phyloP scores from a whole-genome alignment of 257 asterid species.

The Echites panduratus region DNA sequence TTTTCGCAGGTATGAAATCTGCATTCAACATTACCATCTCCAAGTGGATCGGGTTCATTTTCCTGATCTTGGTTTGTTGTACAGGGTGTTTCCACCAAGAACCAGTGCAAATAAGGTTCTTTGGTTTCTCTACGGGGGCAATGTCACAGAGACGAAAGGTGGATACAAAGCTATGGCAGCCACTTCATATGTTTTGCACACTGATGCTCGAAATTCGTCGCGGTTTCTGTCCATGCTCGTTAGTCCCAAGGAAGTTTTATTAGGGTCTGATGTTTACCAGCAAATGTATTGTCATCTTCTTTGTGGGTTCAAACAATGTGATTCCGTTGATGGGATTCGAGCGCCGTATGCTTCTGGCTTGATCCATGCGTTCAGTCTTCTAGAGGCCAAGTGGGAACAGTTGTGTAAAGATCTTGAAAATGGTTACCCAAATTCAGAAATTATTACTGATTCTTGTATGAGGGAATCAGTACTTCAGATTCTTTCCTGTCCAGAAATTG shows the following conservation, averaged over 20 bases:
- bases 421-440: conserved; percentile 17
- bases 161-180: conserved; percentile 21
- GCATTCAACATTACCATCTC: neutral
- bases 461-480: conserved; percentile 16
- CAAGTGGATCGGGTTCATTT: neutral
- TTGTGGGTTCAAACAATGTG: conserved; percentile 12
- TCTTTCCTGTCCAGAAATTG: conserved; percentile 15
- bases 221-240: conserved; percentile 7
- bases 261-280: conserved; percentile 17
- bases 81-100: conserved; percentile 15
- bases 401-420: conserved; percentile 20
- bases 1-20: conserved; percentile 15
- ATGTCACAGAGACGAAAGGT: conserved; percentile 16
- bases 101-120: conserved; percentile 7
- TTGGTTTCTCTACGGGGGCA: conserved; percentile 17
- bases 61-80: neutral
- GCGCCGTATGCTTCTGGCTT: conserved; percentile 23
- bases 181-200: conserved; percentile 9
- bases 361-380: conserved; percentile 12
- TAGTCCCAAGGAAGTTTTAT: conserved; percentile 21
- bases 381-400: conserved; percentile 16
- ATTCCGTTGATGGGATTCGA: conserved; percentile 15
- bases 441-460: conserved; percentile 17
- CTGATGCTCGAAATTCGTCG: neutral
- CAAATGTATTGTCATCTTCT: conserved; percentile 22